Conservation (phyloP, 192 early-diverging fungal genomes). For the Entomortierella parvispora region DNA sequence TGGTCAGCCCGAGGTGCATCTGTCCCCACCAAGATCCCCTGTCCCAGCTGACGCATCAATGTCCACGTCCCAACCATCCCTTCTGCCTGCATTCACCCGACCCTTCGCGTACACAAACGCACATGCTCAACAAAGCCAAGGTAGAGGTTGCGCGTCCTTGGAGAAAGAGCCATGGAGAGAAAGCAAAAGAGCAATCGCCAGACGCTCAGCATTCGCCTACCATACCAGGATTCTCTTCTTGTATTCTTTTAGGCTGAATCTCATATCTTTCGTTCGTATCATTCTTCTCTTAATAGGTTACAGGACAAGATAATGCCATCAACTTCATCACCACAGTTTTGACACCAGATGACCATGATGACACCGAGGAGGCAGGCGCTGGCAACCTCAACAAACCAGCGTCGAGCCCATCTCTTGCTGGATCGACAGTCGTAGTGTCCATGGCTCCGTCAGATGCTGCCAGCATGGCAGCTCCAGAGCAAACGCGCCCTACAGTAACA, state of each 20-base stretch:
- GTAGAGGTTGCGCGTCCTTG: too few species aligned
- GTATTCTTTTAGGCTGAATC: too few species aligned
- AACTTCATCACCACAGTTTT: not conserved
- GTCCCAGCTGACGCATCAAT: too few species aligned
- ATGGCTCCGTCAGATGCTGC: not conserved
- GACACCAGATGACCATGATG: not conserved
- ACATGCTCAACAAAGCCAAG: not conserved
- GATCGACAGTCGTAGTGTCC: conserved; percentile 21
- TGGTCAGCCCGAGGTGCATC: not conserved
- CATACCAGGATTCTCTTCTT: too few species aligned
- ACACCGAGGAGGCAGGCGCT: not conserved
- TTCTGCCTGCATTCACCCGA: too few species aligned
- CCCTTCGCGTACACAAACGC: too few species aligned
- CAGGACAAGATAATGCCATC: conserved; percentile 6
- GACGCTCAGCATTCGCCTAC: too few species aligned
- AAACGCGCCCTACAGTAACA: conserved; percentile 7
- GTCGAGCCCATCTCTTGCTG: conserved; percentile 5
- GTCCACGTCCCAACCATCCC: too few species aligned
- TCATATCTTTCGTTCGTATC: too few species aligned
- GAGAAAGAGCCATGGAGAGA: too few species aligned
- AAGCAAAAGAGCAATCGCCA: too few species aligned
- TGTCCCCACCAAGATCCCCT: not conserved
- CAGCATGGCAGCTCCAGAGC: not conserved
- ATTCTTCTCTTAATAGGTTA: too few species aligned
- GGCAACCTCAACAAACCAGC: conserved; percentile 6